These are phyloP conservation scores for Dimocarpus longan DNA, from an alignment of 345 rosid species.

Conservation along the genomic window DNA sequence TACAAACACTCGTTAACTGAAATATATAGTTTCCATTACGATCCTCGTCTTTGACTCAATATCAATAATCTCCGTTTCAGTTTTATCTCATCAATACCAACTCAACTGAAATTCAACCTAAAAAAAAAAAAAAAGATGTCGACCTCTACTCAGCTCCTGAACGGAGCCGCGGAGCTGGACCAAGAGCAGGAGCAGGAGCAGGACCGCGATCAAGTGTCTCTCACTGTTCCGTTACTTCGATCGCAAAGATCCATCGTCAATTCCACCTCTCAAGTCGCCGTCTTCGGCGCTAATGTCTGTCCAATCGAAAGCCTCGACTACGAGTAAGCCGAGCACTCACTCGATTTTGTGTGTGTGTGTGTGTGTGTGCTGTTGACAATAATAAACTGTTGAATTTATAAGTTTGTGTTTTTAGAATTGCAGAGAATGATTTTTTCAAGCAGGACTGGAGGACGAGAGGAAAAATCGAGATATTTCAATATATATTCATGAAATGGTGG, in stretches of 20 bases:
- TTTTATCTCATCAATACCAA: not conserved
- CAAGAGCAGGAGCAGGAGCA: slow-evolving; percentile 20
- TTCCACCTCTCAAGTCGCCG: slow-evolving; percentile 91
- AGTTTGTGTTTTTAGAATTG: slow-evolving; percentile 46
- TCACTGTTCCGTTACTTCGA: slow-evolving; percentile 51
- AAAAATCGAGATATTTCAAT: slow-evolving; percentile 66
- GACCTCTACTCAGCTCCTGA: not conserved
- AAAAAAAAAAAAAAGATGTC: not conserved
- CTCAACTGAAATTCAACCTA: not conserved
- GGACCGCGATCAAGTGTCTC: slow-evolving; percentile 43
- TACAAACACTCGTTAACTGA: too few relatives aligned
- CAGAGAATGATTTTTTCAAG: slow-evolving; percentile 87
- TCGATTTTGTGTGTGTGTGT: not conserved
- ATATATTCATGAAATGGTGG: slow-evolving; percentile 78
- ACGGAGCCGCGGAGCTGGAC: slow-evolving; percentile 9
- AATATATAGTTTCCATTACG: too few relatives aligned
- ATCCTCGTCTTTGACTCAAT: too few relatives aligned
- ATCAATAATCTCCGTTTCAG: too few relatives aligned
- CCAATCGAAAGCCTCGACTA: slow-evolving; percentile 95
- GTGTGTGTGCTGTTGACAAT: too few relatives aligned
- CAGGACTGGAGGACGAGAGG: slow-evolving; percentile 88
- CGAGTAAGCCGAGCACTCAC: slow-evolving; percentile 44
- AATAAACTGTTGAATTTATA: not conserved
- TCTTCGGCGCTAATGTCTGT: slow-evolving; percentile 78
- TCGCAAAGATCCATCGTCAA: slow-evolving; percentile 49